A percentile compares a stretch with the other conserved stretches of the same genome.
phyloP scores from a whole-genome alignment of 192 early-diverging fungal species.

The Physocladia obscura region DNA sequence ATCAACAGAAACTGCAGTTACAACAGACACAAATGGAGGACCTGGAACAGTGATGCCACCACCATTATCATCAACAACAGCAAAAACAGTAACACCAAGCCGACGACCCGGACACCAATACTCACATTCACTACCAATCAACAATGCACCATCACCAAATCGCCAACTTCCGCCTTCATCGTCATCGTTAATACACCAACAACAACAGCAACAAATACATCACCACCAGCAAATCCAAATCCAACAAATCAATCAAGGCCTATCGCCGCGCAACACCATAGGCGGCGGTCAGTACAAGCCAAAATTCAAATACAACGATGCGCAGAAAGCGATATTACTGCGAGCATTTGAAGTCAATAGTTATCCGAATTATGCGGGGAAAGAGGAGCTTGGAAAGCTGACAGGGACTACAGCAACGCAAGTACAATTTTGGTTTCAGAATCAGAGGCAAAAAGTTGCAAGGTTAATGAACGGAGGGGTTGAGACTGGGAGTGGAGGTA shows the following conservation, averaged over 20 bases:
- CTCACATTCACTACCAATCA: not conserved
- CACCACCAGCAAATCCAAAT: not conserved
- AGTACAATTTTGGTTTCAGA: conserved; percentile 22
- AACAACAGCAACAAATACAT: not conserved
- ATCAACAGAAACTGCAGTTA: not conserved
- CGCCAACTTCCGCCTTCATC: not conserved
- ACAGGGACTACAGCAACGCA: conserved; percentile 15
- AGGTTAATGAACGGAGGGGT: not conserved
- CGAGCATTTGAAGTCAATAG: conserved; percentile 11
- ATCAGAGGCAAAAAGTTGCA: not conserved
- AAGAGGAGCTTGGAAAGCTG: not conserved
- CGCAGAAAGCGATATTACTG: not conserved
- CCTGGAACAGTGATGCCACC: not conserved
- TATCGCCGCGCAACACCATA: not conserved
- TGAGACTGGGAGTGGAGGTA: not conserved
- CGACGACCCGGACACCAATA: conserved; percentile 2
- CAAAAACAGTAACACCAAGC: not conserved
- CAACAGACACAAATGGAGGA: not conserved
- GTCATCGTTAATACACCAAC: not conserved
- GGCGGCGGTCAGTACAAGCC: not conserved
- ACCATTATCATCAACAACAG: not conserved
- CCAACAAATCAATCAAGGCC: not conserved
- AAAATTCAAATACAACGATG: conserved; percentile 11
- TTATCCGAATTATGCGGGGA: not conserved
- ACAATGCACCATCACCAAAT: not conserved